phyloP scores from a whole-genome alignment of 2,329 filamentous ascomycete genomes.

The Elsinoe arachidis region DNA sequence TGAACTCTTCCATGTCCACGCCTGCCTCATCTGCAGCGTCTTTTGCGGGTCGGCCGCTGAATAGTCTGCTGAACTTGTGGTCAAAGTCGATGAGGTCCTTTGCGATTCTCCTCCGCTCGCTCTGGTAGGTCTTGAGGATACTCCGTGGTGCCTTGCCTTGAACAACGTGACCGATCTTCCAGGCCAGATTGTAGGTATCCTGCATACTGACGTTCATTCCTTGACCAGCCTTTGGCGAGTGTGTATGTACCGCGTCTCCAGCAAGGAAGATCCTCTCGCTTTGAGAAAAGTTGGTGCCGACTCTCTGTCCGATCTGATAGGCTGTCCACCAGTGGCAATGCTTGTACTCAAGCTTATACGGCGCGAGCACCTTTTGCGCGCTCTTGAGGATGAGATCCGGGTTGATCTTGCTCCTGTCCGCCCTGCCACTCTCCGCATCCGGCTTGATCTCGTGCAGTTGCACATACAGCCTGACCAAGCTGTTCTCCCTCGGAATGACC shows the following conservation, averaged over 20 bases:
- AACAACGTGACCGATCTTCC: conserved; percentile 47
- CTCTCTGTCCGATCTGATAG: conserved; percentile 44
- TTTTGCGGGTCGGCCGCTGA: conserved; percentile 50
- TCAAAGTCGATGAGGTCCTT: conserved; percentile 47
- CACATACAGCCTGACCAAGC: conserved; percentile 28
- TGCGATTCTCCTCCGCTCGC: conserved; percentile 33
- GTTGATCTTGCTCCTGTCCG: conserved; percentile 55
- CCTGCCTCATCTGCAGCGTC: conserved; percentile 53
- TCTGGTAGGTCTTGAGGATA: conserved; percentile 19
- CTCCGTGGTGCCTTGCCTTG: conserved; percentile 28
- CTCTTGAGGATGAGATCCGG: conserved; percentile 54
- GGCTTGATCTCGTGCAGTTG: conserved; percentile 33
- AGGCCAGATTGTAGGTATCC: conserved; percentile 52
- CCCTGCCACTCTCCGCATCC: conserved; percentile 34
- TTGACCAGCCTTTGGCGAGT: conserved; percentile 56
- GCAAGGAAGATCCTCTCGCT: conserved; percentile 57
- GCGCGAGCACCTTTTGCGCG: conserved; percentile 56
- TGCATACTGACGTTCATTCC: conserved; percentile 68
- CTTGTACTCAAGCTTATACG: conserved; percentile 57
- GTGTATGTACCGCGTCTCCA: conserved; percentile 52
- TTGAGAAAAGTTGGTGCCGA: conserved; percentile 49
- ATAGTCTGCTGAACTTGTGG: conserved; percentile 38
- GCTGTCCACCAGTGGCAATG: conserved; percentile 61
- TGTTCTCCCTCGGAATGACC: conserved; percentile 54
- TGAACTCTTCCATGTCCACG: conserved; percentile 55